Evolutionary conservation across 345 rosid genomes (phyloP), one percentile per base, ranked within the genome.

Genomic region (Salix koriyanagi): DNA sequence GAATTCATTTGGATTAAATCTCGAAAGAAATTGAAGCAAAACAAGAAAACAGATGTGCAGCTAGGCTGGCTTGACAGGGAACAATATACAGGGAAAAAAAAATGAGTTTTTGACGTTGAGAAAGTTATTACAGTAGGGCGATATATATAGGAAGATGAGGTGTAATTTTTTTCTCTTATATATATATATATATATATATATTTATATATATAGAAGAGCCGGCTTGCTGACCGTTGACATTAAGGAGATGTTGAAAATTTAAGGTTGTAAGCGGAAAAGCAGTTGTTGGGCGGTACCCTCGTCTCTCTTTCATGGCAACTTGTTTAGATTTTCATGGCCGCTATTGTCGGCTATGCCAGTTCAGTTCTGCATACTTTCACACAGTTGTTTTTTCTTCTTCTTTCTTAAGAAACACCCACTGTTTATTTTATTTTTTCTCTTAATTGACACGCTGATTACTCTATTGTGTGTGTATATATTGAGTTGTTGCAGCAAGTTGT

Each of bases 211-310:
- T 25, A 5, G 37, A 61, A 72, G 44, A 75, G 92, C 91, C 88
- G 81, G 84, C 90, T 85, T 82, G 82, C 84, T 86, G 94, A 91
- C 92, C 97, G 88, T 87, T 90, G 97, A 91, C 93, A 74, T 70
- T 62, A 37, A 21, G 15, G 19, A 25, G 18, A 30, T 14, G 73
- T 58, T 73, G 65, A n/a, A n/a, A 60, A 58, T 26, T 4, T 23
- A 60, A 67, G 37, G 65, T n/a, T 39, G 67, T 37, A 4, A 65
- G 30, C 23, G 50, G 72, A 36, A 37, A 34, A 71, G 41, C 12
- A 62, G 67, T 48, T 54, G 71, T 30, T 10, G 23, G 6, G 52
- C 23, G 76, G 26, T 21, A 16, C 25, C 42, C 70, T 73, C 41
- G 26, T 60, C 39, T 1, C 7, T n/a, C 25, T 32, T 75, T 6